A percentile compares a stretch with the other conserved stretches of the same genome.
Evolutionary conservation across 352 stramenopile genomes (phyloP).

Genomic region (Pythium plurisporium): DNA sequence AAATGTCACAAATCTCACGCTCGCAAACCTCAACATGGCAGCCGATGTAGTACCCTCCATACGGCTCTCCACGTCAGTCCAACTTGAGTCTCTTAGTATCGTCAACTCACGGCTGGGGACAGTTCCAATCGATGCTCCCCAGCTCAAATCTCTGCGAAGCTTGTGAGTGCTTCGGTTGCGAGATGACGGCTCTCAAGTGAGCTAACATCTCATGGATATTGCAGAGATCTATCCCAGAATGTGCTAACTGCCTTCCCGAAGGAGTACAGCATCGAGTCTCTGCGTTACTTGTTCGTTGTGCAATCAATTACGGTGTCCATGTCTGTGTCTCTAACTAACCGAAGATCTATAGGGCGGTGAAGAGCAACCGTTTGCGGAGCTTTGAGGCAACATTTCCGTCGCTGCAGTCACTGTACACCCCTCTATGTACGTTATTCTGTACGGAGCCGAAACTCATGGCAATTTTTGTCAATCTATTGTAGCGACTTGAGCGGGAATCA

Average conservation of each 20-base stretch:
- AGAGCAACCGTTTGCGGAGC: not conserved
- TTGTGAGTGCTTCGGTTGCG: no score
- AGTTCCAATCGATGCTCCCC: not conserved
- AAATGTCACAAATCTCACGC: slow-evolving; percentile 3
- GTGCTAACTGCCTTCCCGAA: not conserved
- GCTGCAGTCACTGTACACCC: slow-evolving; percentile 7
- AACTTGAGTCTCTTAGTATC: slow-evolving; percentile 3
- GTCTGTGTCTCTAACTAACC: no score
- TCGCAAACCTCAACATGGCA: slow-evolving; percentile 12
- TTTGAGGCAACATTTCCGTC: slow-evolving; percentile 5
- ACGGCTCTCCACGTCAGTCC: not conserved
- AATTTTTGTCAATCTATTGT: not conserved
- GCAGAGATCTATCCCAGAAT: slow-evolving; percentile 9
- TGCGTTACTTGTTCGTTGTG: slow-evolving; percentile 4
- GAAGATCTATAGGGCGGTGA: not conserved
- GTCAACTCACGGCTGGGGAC: not conserved
- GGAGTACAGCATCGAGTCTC: not conserved
- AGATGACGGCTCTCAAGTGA: no score
- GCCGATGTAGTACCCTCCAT: not conserved
- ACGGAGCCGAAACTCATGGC: no score
- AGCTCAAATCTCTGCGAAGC: not conserved
- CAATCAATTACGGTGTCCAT: no score
- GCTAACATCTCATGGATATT: no score
- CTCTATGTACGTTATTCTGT: no score
- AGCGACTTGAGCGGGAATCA: slow-evolving; percentile 15